Evolutionary conservation across 257 asterid genomes (phyloP), one percentile per base, ranked within the genome.

Genomic region (Ocimum tenuiflorum): DNA sequence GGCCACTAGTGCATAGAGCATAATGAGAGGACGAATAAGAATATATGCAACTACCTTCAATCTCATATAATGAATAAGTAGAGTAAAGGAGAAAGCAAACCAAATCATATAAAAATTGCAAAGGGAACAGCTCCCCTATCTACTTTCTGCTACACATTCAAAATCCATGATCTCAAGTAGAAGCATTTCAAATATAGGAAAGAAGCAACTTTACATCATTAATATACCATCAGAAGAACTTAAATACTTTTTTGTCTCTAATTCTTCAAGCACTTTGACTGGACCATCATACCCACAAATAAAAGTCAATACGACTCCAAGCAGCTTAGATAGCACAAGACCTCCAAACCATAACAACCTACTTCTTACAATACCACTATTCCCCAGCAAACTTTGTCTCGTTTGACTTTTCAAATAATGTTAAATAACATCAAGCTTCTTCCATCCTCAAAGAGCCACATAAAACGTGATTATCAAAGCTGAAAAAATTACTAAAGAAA

Each of bases 31-130:
- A 23, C 19, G 31, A 57, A 2, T 12, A 70, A 33, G 41, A 29
- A 50, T 55, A 55, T 42, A 12, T 18, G 65, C 58, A 17, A 49
- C 68, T 13, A 68, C n/a, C n/a, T n/a, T n/a, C n/a, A n/a, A n/a
- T n/a, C n/a, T n/a, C n/a, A n/a, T n/a, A n/a, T n/a, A n/a, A n/a
- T n/a, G n/a, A n/a, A n/a, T n/a, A 27, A 27, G 31, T 27, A 27
- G 2, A 27, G 4, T 27, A 27, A 27, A 27, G 2, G 31, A 27
- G 4, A 27, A 27, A 27, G 3, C 4, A 43, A 39, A 13, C 18
- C 12, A 10, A 8, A 50, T 42, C 22, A 46, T 55, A 27, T 53
- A 13, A 35, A 56, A 13, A 1, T 27, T 17, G 33, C 22, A 19
- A n/a, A 56, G 14, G 15, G 24, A 39, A 63, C 27, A 55, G 22